Evolutionary conservation across 192 early-diverging fungal genomes (phyloP), one percentile per base, ranked within the genome.

Genomic region (Dissophora globulifera): DNA sequence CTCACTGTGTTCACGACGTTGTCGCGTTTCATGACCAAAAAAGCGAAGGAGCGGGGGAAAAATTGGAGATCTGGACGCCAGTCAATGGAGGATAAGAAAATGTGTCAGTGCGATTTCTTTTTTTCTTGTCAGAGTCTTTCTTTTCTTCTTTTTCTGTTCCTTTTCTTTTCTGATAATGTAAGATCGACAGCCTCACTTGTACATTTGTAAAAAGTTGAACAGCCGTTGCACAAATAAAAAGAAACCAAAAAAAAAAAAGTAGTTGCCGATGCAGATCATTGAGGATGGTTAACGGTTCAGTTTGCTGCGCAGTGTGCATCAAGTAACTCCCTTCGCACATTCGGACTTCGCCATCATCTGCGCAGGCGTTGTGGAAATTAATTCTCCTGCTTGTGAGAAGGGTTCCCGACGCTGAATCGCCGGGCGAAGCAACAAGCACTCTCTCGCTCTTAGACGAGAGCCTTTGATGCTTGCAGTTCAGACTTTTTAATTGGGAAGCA

Each of bases 71-170:
- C 16, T 17, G 26, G 17, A 53, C n/a, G 43, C 12, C 12, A 45
- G 35, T 38, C 13, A 9, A 38, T 38, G 27, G 19, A 53, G 33
- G 33, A 48, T 22, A 42, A 58, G 30, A 49, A 53, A 56, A 53
- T 55, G 32, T 71, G 35, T 71, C 69, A 71, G 69, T 49, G 69
- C 69, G 69, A 71, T 71, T 38, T 23, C 40, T 60, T 53, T 47
- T 32, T 43, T 45, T 52, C 20, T 6, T 9, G 35, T 38, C 35
- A 13, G 35, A 38, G 3, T 31, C 26, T 35, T 29, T 38, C n/a
- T 32, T 27, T 8, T 42, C 17, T 29, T 35, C 29, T 23, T 30
- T n/a, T 22, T 26, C 1, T 19, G 19, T 19, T 15, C 17, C 43
- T 30, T 15, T 33, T 38, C 49, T n/a, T 26, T 38, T 40, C 15